Evolutionary conservation across 2,329 filamentous ascomycete genomes (phyloP), one percentile per base, ranked within the genome.

Genomic region (Penicillium occitanis): DNA sequence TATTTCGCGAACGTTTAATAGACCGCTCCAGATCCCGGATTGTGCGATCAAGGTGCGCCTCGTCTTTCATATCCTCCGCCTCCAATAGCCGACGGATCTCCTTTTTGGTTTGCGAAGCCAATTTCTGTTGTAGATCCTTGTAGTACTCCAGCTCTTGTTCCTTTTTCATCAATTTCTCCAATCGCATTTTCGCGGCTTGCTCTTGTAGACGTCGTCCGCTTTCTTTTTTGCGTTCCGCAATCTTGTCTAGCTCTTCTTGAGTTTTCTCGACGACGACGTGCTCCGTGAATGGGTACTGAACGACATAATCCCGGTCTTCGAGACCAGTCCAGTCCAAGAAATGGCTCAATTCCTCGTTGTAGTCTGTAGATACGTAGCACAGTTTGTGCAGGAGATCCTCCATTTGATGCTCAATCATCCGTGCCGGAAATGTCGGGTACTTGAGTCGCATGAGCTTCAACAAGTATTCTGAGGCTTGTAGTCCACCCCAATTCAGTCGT

Each of bases 91-190:
- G 88, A 73, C 91, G 91, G 2, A 88, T 89, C 75, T 98, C 95
- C 78, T 98, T 98, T 80, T 98, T 99, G 53, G 89, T 93, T 71
- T 91, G 87, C 28, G 90, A 88, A 1, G 84, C 85, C 10, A 97
- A 83, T 69, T 87, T 88, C 40, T 82, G 78, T 73, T 96, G 92
- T 3, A 99, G 81, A 67, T 92, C 87, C 75, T 92, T 93, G 83
- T 93, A 97, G 78, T 97, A 97, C 71, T 96, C 93, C 1, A 98
- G 82, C 75, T 98, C 93, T 75, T 96, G 89, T 79, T 99, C 95
- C 78, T 99, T 99, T 74, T 91, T 91, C 76, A 98, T 92, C 57
- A 99, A 83, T 73, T 96, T 96, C 70, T 99, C 95, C 0, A 99
- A 82, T 7, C 95, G 90, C 92, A 97, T 97, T 79, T 97, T 98